Evolutionary conservation across 1,284 basidiomycete species (phyloP), one percentile per base, ranked within the genome.

Genomic region (Singerocomus inundabilis): DNA sequence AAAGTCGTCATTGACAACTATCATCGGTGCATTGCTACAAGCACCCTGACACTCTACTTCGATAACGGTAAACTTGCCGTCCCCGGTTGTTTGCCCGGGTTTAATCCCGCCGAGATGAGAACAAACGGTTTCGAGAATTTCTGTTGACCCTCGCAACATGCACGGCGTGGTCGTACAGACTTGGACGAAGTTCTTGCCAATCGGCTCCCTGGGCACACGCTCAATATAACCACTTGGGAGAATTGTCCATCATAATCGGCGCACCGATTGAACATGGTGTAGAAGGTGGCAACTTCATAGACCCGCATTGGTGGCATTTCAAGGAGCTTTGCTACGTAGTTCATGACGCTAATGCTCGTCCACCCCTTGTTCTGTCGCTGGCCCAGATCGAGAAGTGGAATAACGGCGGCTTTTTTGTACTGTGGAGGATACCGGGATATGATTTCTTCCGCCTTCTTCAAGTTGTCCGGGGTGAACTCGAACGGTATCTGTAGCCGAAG

Each of bases 281-380:
- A 99, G 76, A 99, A 99, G 11, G 94, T 97, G 12, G 97, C 96
- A 45, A 99, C 97, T 74, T 99, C 97, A 71, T 99, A 99, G 6
- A 99, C 97, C 16, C 96, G 87, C 97, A 99, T 99, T 48, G 93
- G 91, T 8, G 91, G 92, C 85, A 99, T 92, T 65, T 92, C 93
- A 47, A 99, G 79, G 33, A 96, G 73, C 56, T 88, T 85, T 2
- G 96, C 96, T 41, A 99, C 88, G 63, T 94, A 92, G 75, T 99
- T 98, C 96, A 99, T 99, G 55, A 96, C 94, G 62, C 89, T 92
- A 61, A 99, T 96, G 66, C 89, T 93, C n/a, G 94, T 96, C 93
- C 93, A 99, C 62, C 93, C 94, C 62, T 93, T 91, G 76, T 99
- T 98, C 73, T 99, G 97, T 59, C 93, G 82, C 74, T 99, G 97